phyloP scores from a whole-genome alignment of 805 yeast genomes.

The Schwanniomyces polymorphus region DNA sequence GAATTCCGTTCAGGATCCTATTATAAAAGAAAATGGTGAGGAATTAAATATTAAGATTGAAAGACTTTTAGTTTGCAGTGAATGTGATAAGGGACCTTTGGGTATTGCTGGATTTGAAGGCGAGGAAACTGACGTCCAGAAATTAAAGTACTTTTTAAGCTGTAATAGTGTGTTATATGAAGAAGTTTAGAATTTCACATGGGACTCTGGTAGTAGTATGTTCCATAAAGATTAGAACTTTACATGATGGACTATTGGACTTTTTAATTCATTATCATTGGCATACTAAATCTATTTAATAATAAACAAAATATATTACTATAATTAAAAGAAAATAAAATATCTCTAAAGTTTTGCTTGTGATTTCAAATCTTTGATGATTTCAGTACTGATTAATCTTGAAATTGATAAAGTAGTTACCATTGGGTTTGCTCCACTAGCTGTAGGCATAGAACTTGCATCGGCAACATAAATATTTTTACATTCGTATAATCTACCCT shows the following conservation, averaged over 20 bases:
- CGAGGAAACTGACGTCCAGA: conserved; percentile 31
- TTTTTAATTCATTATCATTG: background rate
- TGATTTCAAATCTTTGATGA: conserved; percentile 32
- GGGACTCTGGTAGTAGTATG: too few species aligned
- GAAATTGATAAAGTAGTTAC: conserved; percentile 48
- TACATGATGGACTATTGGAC: background rate
- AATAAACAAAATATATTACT: background rate
- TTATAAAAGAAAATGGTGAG: conserved; percentile 12
- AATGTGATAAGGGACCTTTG: conserved; percentile 76
- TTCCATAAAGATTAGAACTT: too few species aligned
- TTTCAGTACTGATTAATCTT: conserved; percentile 38
- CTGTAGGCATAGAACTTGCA: conserved; percentile 50
- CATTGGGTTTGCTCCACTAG: conserved; percentile 59
- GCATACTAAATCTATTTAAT: background rate
- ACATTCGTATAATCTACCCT: conserved; percentile 49
- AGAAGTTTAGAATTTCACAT: background rate
- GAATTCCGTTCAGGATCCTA: conserved; percentile 23
- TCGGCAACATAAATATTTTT: conserved; percentile 50
- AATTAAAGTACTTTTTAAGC: conserved; percentile 45
- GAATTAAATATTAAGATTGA: conserved; percentile 34
- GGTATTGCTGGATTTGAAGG: conserved; percentile 58
- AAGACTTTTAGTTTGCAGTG: conserved; percentile 66
- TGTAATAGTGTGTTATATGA: conserved; percentile 47
- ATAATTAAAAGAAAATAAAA: background rate
- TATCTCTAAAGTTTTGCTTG: conserved; percentile 20